Evolutionary conservation across 768 basidiomycete species (phyloP).

Genomic region (Leccinellum luteum): DNA sequence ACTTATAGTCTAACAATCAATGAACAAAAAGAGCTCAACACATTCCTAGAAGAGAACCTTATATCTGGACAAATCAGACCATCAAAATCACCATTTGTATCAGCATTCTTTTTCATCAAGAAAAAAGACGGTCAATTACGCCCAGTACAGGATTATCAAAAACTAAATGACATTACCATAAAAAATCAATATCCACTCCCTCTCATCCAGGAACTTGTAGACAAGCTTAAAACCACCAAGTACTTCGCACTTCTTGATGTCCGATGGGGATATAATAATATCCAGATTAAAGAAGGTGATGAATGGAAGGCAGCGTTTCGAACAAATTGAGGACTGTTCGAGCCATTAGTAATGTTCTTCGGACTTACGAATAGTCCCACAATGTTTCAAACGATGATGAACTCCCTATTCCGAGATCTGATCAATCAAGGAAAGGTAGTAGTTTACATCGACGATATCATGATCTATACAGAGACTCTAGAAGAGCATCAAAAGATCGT

Average conservation of each 20-base stretch:
- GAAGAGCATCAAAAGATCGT: no score
- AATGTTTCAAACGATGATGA: neutral
- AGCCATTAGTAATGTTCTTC: neutral
- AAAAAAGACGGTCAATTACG: neutral
- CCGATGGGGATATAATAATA: neutral
- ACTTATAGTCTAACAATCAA: no score
- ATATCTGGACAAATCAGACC: no score
- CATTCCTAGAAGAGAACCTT: no score
- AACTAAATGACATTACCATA: neutral
- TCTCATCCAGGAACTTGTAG: fast-evolving
- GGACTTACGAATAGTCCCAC: neutral
- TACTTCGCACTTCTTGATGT: neutral
- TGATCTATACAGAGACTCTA: no score
- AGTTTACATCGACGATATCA: no score
- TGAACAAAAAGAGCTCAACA: no score
- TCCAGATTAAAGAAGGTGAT: neutral
- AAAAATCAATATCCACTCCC: neutral
- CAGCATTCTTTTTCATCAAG: neutral
- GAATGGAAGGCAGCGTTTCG: neutral
- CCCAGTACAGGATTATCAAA: neutral
- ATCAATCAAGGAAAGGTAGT: no score
- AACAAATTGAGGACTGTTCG: neutral
- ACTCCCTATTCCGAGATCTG: neutral
- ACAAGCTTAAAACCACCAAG: neutral
- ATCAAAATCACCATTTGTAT: no score